Conservation (phyloP, 192 early-diverging fungal genomes). For the Mortierella alpina region DNA sequence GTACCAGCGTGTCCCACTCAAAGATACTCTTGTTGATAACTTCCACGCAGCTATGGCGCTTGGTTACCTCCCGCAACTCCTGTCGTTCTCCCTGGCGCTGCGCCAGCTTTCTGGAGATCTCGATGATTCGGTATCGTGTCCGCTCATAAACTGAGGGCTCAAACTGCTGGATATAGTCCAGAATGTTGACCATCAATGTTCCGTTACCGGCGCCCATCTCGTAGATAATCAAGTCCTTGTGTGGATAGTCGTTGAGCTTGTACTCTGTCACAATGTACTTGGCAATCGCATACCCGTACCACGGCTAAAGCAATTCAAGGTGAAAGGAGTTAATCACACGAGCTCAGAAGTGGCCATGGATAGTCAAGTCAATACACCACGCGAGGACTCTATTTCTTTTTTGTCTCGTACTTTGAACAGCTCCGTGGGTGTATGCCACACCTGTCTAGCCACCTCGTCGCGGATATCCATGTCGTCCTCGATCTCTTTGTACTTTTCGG, state of each 20-base stretch:
- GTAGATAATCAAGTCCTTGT: constrained; percentile 85
- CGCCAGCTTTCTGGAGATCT: constrained; percentile 90
- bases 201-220: constrained; percentile 98
- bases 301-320: constrained; percentile 62
- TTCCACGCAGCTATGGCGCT: constrained; percentile 69
- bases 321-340: constrained; percentile 6
- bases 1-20: constrained; percentile 82
- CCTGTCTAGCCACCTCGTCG: constrained; percentile 82
- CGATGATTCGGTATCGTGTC: constrained; percentile 90
- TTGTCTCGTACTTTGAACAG: constrained; percentile 77
- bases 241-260: constrained; percentile 67
- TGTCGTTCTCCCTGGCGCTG: constrained; percentile 70
- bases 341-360: neutral
- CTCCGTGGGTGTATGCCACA: constrained; percentile 99
- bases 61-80: constrained; percentile 45
- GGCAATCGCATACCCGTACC: constrained; percentile 94
- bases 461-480: constrained; percentile 81
- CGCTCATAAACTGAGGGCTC: constrained; percentile 83
- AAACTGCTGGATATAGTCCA: constrained; percentile 84
- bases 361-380: neutral
- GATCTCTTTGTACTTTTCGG: constrained; percentile 81
- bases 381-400: neutral
- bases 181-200: constrained; percentile 92
- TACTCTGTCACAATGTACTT: constrained; percentile 87
- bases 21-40: constrained; percentile 94